Conservation (phyloP, 1,139 yeast species). For the Hyphopichia burtonii region DNA sequence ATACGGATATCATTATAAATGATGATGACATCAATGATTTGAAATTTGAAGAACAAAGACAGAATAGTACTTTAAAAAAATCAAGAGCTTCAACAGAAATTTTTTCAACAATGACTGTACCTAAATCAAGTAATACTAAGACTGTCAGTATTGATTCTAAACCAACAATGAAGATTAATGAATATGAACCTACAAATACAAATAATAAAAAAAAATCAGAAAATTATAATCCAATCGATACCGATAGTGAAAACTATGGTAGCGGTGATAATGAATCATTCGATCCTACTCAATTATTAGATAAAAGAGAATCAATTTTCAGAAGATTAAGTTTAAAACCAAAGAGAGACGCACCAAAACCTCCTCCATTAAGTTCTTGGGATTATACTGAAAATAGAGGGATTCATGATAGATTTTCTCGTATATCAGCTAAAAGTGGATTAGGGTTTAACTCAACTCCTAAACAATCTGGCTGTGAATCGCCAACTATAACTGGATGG, state of each 20-base stretch:
- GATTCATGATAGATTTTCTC: slow-evolving; percentile 23
- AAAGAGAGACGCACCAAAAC: slow-evolving; percentile 45
- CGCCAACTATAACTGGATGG: slow-evolving; percentile 21
- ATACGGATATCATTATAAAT: slow-evolving; percentile 4
- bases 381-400: slow-evolving; percentile 6
- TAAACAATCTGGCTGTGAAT: slow-evolving; percentile 8
- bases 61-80: slow-evolving; percentile 11
- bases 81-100: slow-evolving; percentile 28
- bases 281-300: neutral
- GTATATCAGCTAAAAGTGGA: slow-evolving; percentile 14
- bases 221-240: slow-evolving; percentile 1
- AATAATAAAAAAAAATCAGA: neutral
- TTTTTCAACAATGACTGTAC: slow-evolving; percentile 22
- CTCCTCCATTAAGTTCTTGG: slow-evolving; percentile 14
- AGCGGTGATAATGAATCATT: slow-evolving; percentile 5
- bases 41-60: neutral
- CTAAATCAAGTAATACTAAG: slow-evolving; percentile 5
- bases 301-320: slow-evolving; percentile 17
- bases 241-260: slow-evolving; percentile 3
- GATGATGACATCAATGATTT: slow-evolving; percentile 5
- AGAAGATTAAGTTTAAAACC: slow-evolving; percentile 39
- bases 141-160: slow-evolving; percentile 2
- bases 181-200: neutral
- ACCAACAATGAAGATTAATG: neutral
- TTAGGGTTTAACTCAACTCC: neutral